phyloP scores from a whole-genome alignment of 106 monocot genomes.

The Phalaenopsis aphrodite region DNA sequence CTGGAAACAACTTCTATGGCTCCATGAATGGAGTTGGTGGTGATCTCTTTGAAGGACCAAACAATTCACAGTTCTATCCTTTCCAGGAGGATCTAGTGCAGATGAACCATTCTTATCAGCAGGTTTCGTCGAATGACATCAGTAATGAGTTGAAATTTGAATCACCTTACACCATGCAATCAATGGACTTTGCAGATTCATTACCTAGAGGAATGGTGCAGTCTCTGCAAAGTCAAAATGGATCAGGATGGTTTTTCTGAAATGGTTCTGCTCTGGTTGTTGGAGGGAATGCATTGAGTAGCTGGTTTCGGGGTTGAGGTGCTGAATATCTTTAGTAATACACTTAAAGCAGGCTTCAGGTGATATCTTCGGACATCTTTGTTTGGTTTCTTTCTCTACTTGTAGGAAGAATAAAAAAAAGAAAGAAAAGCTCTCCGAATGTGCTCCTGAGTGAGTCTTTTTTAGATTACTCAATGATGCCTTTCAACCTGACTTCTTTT shows the following conservation, averaged over 20 bases:
- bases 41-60: background rate
- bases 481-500: background rate
- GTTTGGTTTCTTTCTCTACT: background rate
- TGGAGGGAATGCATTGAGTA: background rate
- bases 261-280: background rate
- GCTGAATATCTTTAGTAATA: background rate
- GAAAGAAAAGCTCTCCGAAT: background rate
- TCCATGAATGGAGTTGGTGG: background rate
- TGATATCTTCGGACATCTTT: background rate
- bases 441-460: background rate
- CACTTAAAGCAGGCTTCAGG: background rate
- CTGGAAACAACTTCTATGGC: background rate
- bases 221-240: slow-evolving; percentile 1
- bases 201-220: slow-evolving; percentile 4
- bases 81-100: slow-evolving; percentile 6
- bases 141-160: background rate
- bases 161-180: background rate
- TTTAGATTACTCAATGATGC: background rate
- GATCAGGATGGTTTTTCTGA: slow-evolving; percentile 12
- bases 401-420: background rate
- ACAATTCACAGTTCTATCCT: slow-evolving; percentile 7
- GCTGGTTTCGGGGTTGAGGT: background rate
- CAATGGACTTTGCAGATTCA: slow-evolving; percentile 3
- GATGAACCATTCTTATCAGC: background rate
- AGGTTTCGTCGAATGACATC: background rate